These are phyloP conservation scores for Malus fusca DNA, from an alignment of 306 rosid species.

Conservation along the genomic window DNA sequence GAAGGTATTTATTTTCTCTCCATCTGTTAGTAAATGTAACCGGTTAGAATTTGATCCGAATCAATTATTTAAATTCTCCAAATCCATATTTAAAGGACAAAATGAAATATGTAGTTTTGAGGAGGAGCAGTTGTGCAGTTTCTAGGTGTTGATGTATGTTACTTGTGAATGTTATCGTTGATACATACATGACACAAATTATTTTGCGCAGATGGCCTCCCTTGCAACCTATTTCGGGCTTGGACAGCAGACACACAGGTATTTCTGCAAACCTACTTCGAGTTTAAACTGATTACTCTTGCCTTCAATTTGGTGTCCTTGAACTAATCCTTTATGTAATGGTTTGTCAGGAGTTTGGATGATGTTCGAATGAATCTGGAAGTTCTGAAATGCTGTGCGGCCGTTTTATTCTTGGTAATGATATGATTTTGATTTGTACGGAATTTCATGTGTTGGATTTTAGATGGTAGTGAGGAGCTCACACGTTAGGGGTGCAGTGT, in stretches of 20 bases:
- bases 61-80: not conserved
- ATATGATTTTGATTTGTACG: constrained; percentile 1
- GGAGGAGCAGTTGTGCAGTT: not conserved
- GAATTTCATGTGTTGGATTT: not conserved
- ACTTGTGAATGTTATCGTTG: not conserved
- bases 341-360: constrained; percentile 71
- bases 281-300: not conserved
- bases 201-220: constrained; percentile 64
- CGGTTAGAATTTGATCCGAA: not conserved
- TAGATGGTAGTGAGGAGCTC: not conserved
- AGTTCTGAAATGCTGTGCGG: constrained; percentile 80
- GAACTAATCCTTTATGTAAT: constrained; percentile 12
- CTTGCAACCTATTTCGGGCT: constrained; percentile 89
- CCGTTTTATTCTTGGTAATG: constrained; percentile 86
- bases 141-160: not conserved
- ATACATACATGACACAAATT: not conserved
- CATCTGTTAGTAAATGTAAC: not conserved
- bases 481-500: not conserved
- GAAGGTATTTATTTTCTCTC: constrained; percentile 52
- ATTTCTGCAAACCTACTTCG: not conserved
- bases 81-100: not conserved
- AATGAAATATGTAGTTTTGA: not conserved
- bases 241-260: constrained; percentile 92
- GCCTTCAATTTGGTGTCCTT: constrained; percentile 2
- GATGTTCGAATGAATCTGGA: constrained; percentile 98